phyloP scores from a whole-genome alignment of 805 yeast species.

The Lachancea meyersii region DNA sequence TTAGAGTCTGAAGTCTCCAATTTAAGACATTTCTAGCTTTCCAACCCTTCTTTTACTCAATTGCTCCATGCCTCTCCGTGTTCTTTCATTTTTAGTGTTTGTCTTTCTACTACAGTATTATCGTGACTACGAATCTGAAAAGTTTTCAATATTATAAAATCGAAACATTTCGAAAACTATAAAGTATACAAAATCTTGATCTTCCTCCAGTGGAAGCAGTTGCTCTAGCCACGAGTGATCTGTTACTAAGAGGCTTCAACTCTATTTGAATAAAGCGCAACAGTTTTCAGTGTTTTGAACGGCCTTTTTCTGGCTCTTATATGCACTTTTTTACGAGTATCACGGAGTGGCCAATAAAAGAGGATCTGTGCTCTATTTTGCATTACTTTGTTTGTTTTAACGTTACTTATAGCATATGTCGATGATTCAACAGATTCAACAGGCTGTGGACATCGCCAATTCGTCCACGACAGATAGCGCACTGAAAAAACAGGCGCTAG shows the following conservation, averaged over 20 bases:
- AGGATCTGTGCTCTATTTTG: neutral
- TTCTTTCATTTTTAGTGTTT: neutral
- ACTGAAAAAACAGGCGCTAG: conserved; percentile 51
- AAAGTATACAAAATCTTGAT: neutral
- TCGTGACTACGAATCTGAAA: neutral
- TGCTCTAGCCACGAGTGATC: neutral
- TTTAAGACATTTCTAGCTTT: no score
- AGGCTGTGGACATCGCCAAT: conserved; percentile 81
- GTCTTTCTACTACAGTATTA: neutral
- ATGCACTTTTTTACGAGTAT: neutral
- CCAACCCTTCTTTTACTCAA: no score
- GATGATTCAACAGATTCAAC: conserved; percentile 55
- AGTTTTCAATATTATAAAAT: conserved; percentile 2
- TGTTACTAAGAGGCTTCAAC: neutral
- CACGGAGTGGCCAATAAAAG: neutral
- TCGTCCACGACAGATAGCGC: conserved; percentile 57
- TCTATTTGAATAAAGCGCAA: neutral
- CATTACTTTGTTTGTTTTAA: neutral
- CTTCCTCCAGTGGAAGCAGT: neutral
- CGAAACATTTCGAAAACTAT: neutral
- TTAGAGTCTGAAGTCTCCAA: no score
- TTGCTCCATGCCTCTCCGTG: no score
- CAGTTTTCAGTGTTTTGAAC: neutral
- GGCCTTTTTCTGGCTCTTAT: neutral
- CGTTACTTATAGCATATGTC: neutral